A percentile compares a stretch with the other conserved stretches of the same genome.
phyloP scores from a whole-genome alignment of 2,329 filamentous ascomycete species.

The Neofusicoccum laricinum region DNA sequence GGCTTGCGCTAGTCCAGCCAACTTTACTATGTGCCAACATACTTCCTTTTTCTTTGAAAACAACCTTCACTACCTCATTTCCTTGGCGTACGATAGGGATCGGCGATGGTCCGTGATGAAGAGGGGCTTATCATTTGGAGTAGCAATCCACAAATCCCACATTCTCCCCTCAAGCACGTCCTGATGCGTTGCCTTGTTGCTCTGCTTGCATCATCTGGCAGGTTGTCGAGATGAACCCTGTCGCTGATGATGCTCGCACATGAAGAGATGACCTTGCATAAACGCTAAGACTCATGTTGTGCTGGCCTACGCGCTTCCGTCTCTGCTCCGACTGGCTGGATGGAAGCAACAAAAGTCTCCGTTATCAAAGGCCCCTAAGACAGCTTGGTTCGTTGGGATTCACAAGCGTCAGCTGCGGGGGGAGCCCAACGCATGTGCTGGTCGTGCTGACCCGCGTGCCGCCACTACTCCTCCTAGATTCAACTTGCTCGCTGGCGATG shows the following conservation, averaged over 20 bases:
- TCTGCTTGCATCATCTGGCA: background rate
- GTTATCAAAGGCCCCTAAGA: background rate
- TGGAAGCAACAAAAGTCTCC: background rate
- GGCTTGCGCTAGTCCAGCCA: background rate
- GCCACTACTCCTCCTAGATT: background rate
- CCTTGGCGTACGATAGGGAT: background rate
- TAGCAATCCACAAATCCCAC: background rate
- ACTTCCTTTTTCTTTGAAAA: background rate
- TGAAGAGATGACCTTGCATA: background rate
- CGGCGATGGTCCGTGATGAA: background rate
- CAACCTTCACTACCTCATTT: background rate
- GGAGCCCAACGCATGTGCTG: background rate
- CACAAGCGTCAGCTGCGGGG: conserved; percentile 5
- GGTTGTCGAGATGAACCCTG: background rate
- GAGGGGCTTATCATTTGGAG: background rate
- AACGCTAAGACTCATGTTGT: background rate
- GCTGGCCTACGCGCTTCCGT: background rate
- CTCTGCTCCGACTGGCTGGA: background rate
- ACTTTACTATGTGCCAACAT: background rate
- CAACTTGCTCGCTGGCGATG: background rate
- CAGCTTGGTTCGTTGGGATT: background rate
- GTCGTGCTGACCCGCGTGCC: background rate
- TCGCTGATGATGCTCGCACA: background rate
- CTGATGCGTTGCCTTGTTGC: background rate
- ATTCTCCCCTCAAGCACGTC: background rate